These are phyloP conservation scores for Dactylonectria macrodidyma DNA, from an alignment of 2,329 filamentous ascomycete genomes.

Conservation along the genomic window DNA sequence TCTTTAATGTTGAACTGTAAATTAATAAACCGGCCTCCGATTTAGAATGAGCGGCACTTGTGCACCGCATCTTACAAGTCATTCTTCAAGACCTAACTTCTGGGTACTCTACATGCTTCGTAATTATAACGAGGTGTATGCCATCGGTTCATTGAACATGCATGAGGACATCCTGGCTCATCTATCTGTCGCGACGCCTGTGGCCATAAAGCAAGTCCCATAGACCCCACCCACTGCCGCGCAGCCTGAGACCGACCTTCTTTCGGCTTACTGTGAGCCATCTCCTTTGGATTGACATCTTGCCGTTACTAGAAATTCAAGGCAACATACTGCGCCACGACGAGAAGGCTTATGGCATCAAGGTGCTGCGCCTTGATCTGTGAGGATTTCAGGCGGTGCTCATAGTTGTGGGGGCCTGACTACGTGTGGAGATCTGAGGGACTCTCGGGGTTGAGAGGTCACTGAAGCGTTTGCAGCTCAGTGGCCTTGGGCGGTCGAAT, in stretches of 20 bases:
- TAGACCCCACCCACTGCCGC: not conserved
- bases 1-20: no score
- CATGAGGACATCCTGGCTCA: no score
- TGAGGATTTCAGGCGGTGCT: not conserved
- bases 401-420: constrained; percentile 2
- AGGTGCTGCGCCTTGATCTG: not conserved
- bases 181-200: no score
- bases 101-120: no score
- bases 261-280: constrained; percentile 1
- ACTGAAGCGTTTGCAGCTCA: constrained; percentile 1
- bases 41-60: no score
- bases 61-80: no score
- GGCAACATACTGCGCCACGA: not conserved
- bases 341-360: not conserved
- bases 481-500: constrained; percentile 2
- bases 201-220: no score
- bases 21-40: no score
- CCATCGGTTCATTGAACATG: no score
- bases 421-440: not conserved
- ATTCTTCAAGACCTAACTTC: no score
- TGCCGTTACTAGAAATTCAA: constrained; percentile 1
- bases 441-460: not conserved
- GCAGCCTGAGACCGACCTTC: not conserved
- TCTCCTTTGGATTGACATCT: constrained; percentile 8
- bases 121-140: no score